These are phyloP conservation scores for Cryptococcus sp. DNA, from an alignment of 1,284 basidiomycete species.

Conservation along the genomic window DNA sequence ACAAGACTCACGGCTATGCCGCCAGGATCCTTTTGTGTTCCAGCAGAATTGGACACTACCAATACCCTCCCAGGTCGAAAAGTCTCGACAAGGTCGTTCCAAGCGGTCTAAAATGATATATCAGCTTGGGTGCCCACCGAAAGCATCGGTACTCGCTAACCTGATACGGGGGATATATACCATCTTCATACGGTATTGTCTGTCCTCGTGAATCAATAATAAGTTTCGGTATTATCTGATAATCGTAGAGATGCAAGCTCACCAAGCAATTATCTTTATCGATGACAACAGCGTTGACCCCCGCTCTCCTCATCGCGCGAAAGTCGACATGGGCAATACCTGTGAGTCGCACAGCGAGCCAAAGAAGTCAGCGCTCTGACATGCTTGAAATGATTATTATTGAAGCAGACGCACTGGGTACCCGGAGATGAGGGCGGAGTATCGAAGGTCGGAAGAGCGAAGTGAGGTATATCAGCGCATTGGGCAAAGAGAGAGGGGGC, in stretches of 20 bases:
- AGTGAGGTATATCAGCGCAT: slow-evolving; percentile 71
- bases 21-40: slow-evolving; percentile 74
- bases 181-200: slow-evolving; percentile 75
- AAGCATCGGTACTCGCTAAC: slow-evolving; percentile 51
- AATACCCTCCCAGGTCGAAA: slow-evolving; percentile 81
- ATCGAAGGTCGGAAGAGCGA: slow-evolving; percentile 71
- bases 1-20: slow-evolving; percentile 67
- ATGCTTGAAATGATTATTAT: too few relatives aligned
- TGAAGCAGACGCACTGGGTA: slow-evolving; percentile 63
- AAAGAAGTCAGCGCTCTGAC: slow-evolving; percentile 6
- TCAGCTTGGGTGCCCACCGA: slow-evolving; percentile 29
- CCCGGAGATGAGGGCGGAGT: slow-evolving; percentile 68
- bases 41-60: slow-evolving; percentile 92
- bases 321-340: slow-evolving; percentile 89
- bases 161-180: slow-evolving; percentile 69
- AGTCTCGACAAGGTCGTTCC: slow-evolving; percentile 68
- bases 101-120: slow-evolving; percentile 62
- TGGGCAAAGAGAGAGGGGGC: slow-evolving; percentile 55
- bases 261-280: slow-evolving; percentile 98
- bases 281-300: slow-evolving; percentile 84
- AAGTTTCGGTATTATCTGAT: neutral
- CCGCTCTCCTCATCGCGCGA: slow-evolving; percentile 68
- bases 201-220: slow-evolving; percentile 40
- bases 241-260: slow-evolving; percentile 33
- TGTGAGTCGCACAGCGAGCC: slow-evolving; percentile 46